These are phyloP conservation scores for Hygrophila difformis DNA, from an alignment of 257 asterid species.

Conservation along the genomic window DNA sequence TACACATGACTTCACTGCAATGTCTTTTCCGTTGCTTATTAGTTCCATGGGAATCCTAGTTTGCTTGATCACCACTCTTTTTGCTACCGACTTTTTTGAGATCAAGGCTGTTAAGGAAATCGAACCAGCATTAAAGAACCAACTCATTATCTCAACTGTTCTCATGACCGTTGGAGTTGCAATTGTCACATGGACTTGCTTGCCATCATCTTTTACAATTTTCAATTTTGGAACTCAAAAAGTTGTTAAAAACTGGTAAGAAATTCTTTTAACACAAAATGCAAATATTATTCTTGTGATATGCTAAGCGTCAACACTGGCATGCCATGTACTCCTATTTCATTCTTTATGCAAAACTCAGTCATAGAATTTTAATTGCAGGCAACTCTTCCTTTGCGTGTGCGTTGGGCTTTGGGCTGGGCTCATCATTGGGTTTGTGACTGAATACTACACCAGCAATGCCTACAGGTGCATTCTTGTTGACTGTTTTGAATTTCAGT, in stretches of 20 bases:
- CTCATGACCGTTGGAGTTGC: constrained; percentile 78
- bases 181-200: constrained; percentile 58
- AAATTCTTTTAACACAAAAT: too few relatives aligned
- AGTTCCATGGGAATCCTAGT: constrained; percentile 83
- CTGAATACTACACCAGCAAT: constrained; percentile 64
- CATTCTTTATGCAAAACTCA: too few relatives aligned
- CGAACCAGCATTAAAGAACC: constrained; percentile 62
- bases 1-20: constrained; percentile 48
- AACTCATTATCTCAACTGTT: constrained; percentile 70
- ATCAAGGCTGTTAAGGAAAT: constrained; percentile 49
- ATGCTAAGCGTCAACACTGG: too few relatives aligned
- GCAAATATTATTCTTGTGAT: too few relatives aligned
- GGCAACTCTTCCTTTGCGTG: constrained; percentile 59
- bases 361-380: constrained; percentile 14
- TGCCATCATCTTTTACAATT: constrained; percentile 73
- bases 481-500: too few relatives aligned
- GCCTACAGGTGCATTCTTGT: constrained; percentile 44
- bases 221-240: constrained; percentile 72
- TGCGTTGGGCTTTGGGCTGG: constrained; percentile 75
- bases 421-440: constrained; percentile 60
- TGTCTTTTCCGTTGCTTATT: constrained; percentile 57
- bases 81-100: constrained; percentile 54
- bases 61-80: constrained; percentile 76
- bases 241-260: constrained; percentile 59
- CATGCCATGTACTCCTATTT: too few relatives aligned